phyloP scores from a whole-genome alignment of 2,329 filamentous ascomycete species.

The Metarhizium robertsii region DNA sequence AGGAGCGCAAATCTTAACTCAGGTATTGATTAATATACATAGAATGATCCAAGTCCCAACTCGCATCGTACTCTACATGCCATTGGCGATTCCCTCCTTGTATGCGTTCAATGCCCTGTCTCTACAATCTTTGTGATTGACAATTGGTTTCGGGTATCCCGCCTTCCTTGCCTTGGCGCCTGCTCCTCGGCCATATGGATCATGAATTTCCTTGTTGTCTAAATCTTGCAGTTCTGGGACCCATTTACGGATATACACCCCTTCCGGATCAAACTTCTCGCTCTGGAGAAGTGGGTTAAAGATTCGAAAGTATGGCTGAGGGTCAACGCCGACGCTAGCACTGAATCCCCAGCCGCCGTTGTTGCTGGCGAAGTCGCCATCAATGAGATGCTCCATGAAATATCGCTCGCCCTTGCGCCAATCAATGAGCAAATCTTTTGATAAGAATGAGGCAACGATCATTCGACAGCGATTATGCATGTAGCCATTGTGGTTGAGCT shows the following conservation, averaged over 20 bases:
- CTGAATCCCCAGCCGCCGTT: constrained; percentile 52
- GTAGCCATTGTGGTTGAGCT: constrained; percentile 57
- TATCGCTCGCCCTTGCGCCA: constrained; percentile 75
- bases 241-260: constrained; percentile 76
- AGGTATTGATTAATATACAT: background rate
- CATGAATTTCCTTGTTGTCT: constrained; percentile 63
- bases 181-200: constrained; percentile 63
- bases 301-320: constrained; percentile 83
- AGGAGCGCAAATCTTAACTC: background rate
- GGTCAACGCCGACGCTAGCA: constrained; percentile 66
- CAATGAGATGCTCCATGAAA: constrained; percentile 74
- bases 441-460: constrained; percentile 72
- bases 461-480: constrained; percentile 85
- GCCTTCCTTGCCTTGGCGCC: constrained; percentile 48
- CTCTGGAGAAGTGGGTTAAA: constrained; percentile 82
- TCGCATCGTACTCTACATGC: constrained; percentile 11
- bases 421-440: constrained; percentile 72
- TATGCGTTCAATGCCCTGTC: constrained; percentile 61
- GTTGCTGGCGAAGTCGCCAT: constrained; percentile 73
- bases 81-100: constrained; percentile 40
- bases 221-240: constrained; percentile 62
- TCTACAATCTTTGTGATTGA: constrained; percentile 62
- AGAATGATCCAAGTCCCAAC: background rate
- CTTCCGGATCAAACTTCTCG: constrained; percentile 73
- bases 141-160: constrained; percentile 67